Conservation (phyloP, 257 asterid species). For the Dorcoceras hygrometricum region DNA sequence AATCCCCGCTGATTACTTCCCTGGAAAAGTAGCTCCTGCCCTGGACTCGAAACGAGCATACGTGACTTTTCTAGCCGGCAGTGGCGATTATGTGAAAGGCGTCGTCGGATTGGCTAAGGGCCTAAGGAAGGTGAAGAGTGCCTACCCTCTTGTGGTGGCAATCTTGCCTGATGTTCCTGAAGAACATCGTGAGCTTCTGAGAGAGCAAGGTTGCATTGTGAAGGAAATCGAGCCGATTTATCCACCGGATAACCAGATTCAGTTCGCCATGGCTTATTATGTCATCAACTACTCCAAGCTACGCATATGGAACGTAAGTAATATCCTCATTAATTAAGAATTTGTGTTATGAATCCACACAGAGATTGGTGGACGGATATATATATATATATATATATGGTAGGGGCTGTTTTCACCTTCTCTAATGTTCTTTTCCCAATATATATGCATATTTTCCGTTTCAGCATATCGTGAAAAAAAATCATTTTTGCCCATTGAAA, state of each 20-base stretch:
- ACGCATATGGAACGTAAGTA: conserved; percentile 46
- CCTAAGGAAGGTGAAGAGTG: conserved; percentile 37
- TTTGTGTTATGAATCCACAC: not conserved
- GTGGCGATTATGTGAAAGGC: conserved; percentile 42
- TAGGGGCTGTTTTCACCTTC: no score
- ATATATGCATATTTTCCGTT: no score
- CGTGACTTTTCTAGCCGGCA: conserved; percentile 42
- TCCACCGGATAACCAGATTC: conserved; percentile 37
- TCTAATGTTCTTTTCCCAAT: no score
- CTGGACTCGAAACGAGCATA: conserved; percentile 20
- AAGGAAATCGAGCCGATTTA: conserved; percentile 42
- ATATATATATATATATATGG: no score
- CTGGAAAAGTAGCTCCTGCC: not conserved
- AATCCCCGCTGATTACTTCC: not conserved
- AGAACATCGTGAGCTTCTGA: conserved; percentile 42
- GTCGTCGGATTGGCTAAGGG: conserved; percentile 47
- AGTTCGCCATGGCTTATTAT: conserved; percentile 48
- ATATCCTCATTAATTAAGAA: not conserved
- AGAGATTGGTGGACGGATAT: not conserved
- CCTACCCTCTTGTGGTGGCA: conserved; percentile 43
- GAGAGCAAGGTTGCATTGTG: conserved; percentile 42
- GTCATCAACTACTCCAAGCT: conserved; percentile 48
- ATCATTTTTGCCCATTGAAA: no score
- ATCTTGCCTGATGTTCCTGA: conserved; percentile 48
- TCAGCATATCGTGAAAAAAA: no score